These are phyloP conservation scores for Aspergillus versicolor DNA, from an alignment of 2,329 filamentous ascomycete species.

Conservation along the genomic window DNA sequence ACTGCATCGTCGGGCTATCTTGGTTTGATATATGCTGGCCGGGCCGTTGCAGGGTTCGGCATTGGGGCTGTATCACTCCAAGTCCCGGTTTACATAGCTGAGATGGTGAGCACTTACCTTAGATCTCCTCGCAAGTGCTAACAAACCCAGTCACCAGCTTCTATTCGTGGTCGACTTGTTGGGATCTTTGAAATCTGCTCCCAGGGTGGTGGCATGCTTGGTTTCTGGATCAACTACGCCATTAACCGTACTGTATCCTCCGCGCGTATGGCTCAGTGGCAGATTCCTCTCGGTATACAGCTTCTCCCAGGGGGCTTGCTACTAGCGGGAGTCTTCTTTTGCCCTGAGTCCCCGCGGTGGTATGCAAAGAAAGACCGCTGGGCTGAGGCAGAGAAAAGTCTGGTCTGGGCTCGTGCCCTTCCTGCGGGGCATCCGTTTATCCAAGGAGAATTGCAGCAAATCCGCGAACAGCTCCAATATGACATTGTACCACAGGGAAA, in stretches of 20 bases:
- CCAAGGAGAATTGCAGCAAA: constrained; percentile 25
- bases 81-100: constrained; percentile 10
- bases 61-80: constrained; percentile 12
- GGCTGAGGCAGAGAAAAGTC: constrained; percentile 57
- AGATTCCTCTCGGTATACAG: constrained; percentile 55
- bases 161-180: constrained; percentile 57
- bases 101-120: constrained; percentile 37
- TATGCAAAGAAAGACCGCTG: constrained; percentile 64
- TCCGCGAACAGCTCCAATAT: background rate
- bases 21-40: constrained; percentile 5
- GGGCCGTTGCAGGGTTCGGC: constrained; percentile 9
- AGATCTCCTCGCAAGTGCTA: constrained; percentile 44
- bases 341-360: constrained; percentile 65
- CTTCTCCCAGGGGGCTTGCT: constrained; percentile 58
- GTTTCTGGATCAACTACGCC: constrained; percentile 54
- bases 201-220: constrained; percentile 40
- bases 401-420: constrained; percentile 57
- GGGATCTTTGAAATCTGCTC: constrained; percentile 61
- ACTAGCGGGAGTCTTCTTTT: constrained; percentile 58
- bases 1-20: constrained; percentile 8
- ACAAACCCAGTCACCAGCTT: constrained; percentile 46
- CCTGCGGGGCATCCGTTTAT: constrained; percentile 51
- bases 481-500: background rate
- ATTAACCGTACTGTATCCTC: constrained; percentile 31
- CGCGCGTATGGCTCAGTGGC: constrained; percentile 50